These are phyloP conservation scores for Leishmania tropica DNA, from an alignment of 208 protist genomes.

Conservation along the genomic window DNA sequence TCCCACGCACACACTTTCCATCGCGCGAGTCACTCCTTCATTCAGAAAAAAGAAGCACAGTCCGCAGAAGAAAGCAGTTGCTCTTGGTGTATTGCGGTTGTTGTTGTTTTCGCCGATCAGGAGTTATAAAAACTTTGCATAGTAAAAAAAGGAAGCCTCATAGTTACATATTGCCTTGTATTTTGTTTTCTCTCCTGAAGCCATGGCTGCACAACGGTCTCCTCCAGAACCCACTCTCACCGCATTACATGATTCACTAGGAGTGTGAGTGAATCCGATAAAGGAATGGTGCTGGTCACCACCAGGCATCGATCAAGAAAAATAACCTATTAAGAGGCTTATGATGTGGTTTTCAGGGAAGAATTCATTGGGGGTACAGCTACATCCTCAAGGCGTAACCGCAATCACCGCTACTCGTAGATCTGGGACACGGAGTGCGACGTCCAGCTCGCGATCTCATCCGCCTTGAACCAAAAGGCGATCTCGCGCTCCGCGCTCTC, in stretches of 20 bases:
- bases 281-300: background rate
- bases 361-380: constrained; percentile 1
- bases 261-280: background rate
- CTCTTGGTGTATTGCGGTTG: background rate
- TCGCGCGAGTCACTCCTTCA: background rate
- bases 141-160: background rate
- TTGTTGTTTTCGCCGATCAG: background rate
- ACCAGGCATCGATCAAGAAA: background rate
- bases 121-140: background rate
- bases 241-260: background rate
- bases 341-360: background rate
- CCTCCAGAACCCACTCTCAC: background rate
- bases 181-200: background rate
- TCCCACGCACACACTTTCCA: background rate
- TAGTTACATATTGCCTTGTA: background rate
- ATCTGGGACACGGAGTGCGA: constrained; percentile 80
- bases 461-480: constrained; percentile 95
- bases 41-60: background rate
- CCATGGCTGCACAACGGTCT: background rate
- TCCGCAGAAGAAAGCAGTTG: background rate
- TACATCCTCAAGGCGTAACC: background rate
- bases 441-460: constrained; percentile 89
- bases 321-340: constrained; percentile 8
- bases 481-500: constrained; percentile 96
- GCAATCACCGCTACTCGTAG: constrained; percentile 63